Evolutionary conservation across 768 basidiomycete species (phyloP).

Genomic region (Panaeolus papilionaceus): DNA sequence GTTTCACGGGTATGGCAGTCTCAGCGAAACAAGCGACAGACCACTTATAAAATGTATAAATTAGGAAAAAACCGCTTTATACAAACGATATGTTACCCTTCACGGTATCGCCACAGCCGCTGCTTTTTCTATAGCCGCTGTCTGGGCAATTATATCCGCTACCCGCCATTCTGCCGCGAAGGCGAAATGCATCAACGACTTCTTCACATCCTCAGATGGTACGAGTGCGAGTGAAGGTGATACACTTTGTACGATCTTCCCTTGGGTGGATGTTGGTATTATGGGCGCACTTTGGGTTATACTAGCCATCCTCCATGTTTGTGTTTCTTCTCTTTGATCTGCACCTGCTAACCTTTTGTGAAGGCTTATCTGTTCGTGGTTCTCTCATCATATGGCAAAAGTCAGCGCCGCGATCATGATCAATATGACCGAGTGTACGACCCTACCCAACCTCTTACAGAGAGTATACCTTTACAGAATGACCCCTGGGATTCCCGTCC

Average conservation of each 20-base stretch:
- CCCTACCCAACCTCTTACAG: constrained; percentile 55
- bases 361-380: constrained; percentile 58
- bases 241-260: constrained; percentile 86
- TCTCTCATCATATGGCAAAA: constrained; percentile 64
- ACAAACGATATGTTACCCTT: constrained; percentile 71
- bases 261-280: constrained; percentile 91
- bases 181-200: constrained; percentile 63
- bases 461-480: constrained; percentile 67
- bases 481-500: constrained; percentile 76
- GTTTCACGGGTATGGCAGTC: constrained; percentile 69
- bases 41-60: constrained; percentile 15
- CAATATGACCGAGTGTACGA: constrained; percentile 80
- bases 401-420: constrained; percentile 81
- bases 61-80: constrained; percentile 73
- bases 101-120: constrained; percentile 60
- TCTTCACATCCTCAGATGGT: constrained; percentile 54
- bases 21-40: not conserved
- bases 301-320: constrained; percentile 77
- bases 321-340: constrained; percentile 30
- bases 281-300: constrained; percentile 91
- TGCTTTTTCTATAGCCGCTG: constrained; percentile 79
- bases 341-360: not conserved
- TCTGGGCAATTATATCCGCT: constrained; percentile 84
- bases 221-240: constrained; percentile 57
- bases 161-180: constrained; percentile 76